These are phyloP conservation scores for Rhizopogon roseolus DNA, from an alignment of 768 basidiomycete genomes.

Conservation along the genomic window DNA sequence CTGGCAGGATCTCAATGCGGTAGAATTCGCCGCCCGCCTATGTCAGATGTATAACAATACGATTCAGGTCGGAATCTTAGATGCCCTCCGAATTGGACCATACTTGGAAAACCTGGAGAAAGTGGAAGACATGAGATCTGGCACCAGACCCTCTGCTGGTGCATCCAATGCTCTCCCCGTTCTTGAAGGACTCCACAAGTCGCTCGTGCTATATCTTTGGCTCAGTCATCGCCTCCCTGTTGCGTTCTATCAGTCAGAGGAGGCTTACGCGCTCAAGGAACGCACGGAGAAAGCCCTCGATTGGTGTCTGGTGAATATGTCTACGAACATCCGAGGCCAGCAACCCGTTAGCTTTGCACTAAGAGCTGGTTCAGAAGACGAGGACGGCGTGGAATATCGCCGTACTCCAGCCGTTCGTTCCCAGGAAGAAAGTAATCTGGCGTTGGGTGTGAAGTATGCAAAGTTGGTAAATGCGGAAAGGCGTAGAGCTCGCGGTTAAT, in stretches of 20 bases:
- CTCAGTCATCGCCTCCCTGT: conserved; percentile 65
- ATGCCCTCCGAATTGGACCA: conserved; percentile 15
- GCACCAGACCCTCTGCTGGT: background rate
- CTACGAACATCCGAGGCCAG: conserved; percentile 10
- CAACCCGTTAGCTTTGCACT: background rate
- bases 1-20: conserved; percentile 37
- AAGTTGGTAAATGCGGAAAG: background rate
- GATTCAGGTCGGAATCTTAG: conserved; percentile 18
- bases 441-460: background rate
- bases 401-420: background rate
- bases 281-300: conserved; percentile 67
- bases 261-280: conserved; percentile 49
- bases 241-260: conserved; percentile 54
- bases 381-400: conserved; percentile 17
- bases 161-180: conserved; percentile 11
- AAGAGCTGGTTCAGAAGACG: background rate
- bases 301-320: conserved; percentile 47
- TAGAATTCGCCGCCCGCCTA: background rate
- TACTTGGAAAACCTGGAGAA: conserved; percentile 14
- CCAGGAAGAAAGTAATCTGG: background rate
- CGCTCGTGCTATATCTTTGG: conserved; percentile 82
- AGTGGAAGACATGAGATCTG: conserved; percentile 21
- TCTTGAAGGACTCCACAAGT: conserved; percentile 79
- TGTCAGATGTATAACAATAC: conserved; percentile 29
- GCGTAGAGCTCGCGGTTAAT: background rate